Percentiles rank a stretch among this genome's conserved stretches.
These are phyloP conservation scores for Phytophthora crassamura DNA, from an alignment of 352 stramenopile genomes.

Conservation along the genomic window DNA sequence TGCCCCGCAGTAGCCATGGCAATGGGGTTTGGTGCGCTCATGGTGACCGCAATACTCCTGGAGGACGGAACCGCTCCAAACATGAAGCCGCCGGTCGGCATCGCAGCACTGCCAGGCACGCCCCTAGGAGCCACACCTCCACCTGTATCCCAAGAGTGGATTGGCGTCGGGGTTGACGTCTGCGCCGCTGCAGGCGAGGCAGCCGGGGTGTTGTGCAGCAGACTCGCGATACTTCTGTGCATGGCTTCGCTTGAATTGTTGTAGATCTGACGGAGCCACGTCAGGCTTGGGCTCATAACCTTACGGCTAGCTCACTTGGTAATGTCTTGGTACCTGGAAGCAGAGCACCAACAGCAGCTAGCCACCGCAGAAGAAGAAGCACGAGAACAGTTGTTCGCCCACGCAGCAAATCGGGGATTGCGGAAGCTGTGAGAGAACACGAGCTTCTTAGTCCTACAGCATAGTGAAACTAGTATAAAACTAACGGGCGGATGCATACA, in stretches of 20 bases:
- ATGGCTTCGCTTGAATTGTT: background rate
- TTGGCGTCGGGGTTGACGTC: background rate
- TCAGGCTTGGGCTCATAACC: background rate
- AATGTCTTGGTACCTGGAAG: too few relatives aligned
- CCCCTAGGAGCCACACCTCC: background rate
- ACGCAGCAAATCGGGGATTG: conserved; percentile 5
- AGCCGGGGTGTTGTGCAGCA: too few relatives aligned
- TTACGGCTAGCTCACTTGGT: too few relatives aligned
- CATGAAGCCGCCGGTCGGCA: background rate
- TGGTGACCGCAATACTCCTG: background rate
- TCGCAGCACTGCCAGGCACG: background rate
- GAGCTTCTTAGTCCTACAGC: background rate
- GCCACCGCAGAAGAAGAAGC: too few relatives aligned
- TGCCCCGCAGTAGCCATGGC: too few relatives aligned
- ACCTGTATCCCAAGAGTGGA: background rate
- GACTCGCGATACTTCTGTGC: background rate
- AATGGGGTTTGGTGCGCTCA: too few relatives aligned
- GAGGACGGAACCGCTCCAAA: background rate
- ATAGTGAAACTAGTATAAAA: background rate
- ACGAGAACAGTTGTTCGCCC: conserved; percentile 5
- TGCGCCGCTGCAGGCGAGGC: background rate
- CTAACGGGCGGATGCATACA: conserved; percentile 6
- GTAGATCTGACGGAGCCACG: background rate
- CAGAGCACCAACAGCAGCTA: too few relatives aligned
- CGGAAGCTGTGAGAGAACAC: background rate